Conservation (phyloP, 257 asterid species). For the Lycium ferocissimum region DNA sequence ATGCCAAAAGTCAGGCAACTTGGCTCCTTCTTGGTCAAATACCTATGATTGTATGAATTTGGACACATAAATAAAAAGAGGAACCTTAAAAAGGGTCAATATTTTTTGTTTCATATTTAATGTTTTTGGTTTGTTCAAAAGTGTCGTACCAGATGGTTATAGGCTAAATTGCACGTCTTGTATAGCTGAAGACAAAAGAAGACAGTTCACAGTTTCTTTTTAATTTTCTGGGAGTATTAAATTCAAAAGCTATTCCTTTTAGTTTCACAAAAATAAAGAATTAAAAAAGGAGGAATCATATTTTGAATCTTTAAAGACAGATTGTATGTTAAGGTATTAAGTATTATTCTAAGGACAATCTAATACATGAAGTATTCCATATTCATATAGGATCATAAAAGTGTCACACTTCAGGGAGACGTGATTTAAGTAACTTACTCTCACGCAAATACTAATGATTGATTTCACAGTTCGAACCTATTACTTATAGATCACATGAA, state of each 20-base stretch:
- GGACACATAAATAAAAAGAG: neutral
- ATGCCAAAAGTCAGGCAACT: constrained; percentile 32
- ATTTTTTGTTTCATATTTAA: neutral
- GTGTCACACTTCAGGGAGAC: too few species aligned
- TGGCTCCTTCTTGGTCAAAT: constrained; percentile 31
- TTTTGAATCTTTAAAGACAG: constrained; percentile 13
- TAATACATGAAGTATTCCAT: neutral
- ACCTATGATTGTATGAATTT: constrained; percentile 6
- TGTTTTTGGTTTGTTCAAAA: neutral
- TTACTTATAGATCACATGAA: too few species aligned
- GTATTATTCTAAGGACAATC: neutral
- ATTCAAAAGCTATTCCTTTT: constrained; percentile 29
- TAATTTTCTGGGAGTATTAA: neutral
- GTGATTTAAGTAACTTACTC: neutral
- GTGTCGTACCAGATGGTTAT: neutral
- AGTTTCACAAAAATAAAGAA: constrained; percentile 29
- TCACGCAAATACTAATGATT: too few species aligned
- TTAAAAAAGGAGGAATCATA: neutral
- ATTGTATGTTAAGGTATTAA: constrained; percentile 35
- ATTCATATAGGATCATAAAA: too few species aligned
- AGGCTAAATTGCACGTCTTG: neutral
- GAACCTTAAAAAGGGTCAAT: neutral
- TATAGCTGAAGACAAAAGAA: constrained; percentile 25
- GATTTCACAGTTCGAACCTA: too few species aligned
- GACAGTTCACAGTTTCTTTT: constrained; percentile 18